These are phyloP conservation scores for Sarcodon aspratus DNA, from an alignment of 768 basidiomycete genomes.

Conservation along the genomic window DNA sequence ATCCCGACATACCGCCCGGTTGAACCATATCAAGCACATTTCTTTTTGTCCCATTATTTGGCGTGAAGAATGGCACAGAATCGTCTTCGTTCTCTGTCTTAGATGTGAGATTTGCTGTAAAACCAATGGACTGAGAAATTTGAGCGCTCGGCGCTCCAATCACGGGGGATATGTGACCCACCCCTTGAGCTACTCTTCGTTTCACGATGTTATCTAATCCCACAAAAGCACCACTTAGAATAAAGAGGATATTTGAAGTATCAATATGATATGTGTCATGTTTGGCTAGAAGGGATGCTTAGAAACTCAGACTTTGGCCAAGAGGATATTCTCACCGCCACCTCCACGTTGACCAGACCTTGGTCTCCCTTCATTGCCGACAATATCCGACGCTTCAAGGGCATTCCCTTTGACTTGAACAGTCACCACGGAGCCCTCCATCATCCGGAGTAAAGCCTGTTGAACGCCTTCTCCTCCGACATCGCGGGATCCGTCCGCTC, in stretches of 20 bases:
- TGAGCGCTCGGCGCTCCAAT: not conserved
- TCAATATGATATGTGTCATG: conserved; percentile 69
- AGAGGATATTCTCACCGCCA: not conserved
- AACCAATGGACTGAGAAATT: conserved; percentile 75
- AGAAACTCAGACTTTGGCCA: not conserved
- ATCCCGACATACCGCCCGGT: conserved; percentile 37
- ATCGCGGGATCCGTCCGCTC: conserved; percentile 70
- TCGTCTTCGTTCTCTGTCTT: conserved; percentile 20
- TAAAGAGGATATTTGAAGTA: conserved; percentile 89
- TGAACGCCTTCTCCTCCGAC: conserved; percentile 97
- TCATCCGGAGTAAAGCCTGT: conserved; percentile 83
- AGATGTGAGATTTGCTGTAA: conserved; percentile 43
- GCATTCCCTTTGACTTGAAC: conserved; percentile 61
- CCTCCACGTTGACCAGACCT: conserved; percentile 30
- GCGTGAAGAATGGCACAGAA: conserved; percentile 64
- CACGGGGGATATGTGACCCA: conserved; percentile 25
- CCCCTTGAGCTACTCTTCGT: conserved; percentile 74
- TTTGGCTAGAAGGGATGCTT: conserved; percentile 19
- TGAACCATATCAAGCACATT: conserved; percentile 62
- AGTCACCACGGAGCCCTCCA: conserved; percentile 85
- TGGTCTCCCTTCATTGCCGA: conserved; percentile 32
- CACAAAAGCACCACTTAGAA: conserved; percentile 91
- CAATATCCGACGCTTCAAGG: conserved; percentile 31
- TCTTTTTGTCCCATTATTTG: conserved; percentile 44
- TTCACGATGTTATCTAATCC: conserved; percentile 79